A percentile compares a stretch with the other conserved stretches of the same genome.
These are phyloP conservation scores for Boletus eberwhitei DNA, from an alignment of 768 basidiomycete species.

Conservation along the genomic window DNA sequence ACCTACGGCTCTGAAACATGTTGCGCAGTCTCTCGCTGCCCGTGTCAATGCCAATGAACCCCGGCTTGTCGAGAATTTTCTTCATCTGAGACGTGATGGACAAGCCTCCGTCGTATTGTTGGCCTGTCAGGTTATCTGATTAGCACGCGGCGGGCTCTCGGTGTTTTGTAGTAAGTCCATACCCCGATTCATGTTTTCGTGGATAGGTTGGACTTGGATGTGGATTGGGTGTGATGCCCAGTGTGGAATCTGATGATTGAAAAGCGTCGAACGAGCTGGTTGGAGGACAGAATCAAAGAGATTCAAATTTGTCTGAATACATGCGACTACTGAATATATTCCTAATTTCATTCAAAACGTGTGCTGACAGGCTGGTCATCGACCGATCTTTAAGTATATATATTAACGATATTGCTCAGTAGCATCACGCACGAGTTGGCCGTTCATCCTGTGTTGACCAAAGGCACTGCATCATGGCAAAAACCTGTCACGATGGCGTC, in stretches of 20 bases:
- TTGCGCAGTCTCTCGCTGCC: slow-evolving; percentile 26
- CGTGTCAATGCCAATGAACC: slow-evolving; percentile 23
- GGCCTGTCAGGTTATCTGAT: slow-evolving; percentile 8
- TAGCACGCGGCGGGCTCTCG: background rate
- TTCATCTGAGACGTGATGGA: slow-evolving; percentile 26
- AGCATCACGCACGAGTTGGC: too few relatives aligned
- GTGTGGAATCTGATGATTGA: too few relatives aligned
- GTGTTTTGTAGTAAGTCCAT: background rate
- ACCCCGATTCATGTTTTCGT: slow-evolving; percentile 13
- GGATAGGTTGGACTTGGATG: background rate
- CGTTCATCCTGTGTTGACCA: background rate
- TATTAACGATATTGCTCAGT: too few relatives aligned
- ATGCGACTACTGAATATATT: too few relatives aligned
- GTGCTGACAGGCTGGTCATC: too few relatives aligned
- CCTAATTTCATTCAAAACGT: too few relatives aligned
- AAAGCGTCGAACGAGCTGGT: too few relatives aligned
- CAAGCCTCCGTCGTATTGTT: slow-evolving; percentile 21
- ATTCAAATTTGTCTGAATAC: too few relatives aligned
- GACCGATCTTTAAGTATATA: too few relatives aligned
- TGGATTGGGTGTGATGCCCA: background rate
- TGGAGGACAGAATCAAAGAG: too few relatives aligned
- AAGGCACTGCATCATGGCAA: background rate
- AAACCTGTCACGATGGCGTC: background rate
- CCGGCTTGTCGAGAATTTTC: slow-evolving; percentile 24
- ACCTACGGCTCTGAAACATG: slow-evolving; percentile 31